Conservation (phyloP, 192 early-diverging fungal genomes). For the Funneliformis geosporum region DNA sequence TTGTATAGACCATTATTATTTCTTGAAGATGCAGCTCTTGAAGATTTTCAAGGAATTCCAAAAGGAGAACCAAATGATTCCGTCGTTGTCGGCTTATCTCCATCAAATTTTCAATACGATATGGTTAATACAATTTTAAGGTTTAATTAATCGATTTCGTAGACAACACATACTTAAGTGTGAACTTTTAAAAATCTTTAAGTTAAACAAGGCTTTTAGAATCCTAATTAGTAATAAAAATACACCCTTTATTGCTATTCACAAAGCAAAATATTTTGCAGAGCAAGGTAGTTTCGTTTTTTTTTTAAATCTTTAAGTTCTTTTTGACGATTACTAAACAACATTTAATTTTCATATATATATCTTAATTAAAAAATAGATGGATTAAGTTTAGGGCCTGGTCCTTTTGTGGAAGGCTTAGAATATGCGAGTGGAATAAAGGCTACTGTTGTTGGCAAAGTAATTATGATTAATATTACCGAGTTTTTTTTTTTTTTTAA, state of each 20-base stretch:
- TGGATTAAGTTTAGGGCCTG: conserved; percentile 78
- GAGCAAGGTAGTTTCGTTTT: conserved; percentile 31
- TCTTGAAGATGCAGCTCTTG: conserved; percentile 68
- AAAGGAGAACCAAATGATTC: conserved; percentile 62
- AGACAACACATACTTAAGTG: background rate
- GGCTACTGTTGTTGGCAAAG: conserved; percentile 79
- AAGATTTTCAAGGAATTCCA: conserved; percentile 68
- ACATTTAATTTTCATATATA: background rate
- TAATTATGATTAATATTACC: conserved; percentile 20
- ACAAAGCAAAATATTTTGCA: conserved; percentile 82
- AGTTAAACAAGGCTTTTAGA: conserved; percentile 79
- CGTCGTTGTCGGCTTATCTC: conserved; percentile 84
- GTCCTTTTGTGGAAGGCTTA: conserved; percentile 84
- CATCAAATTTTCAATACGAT: conserved; percentile 67
- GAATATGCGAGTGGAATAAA: conserved; percentile 73
- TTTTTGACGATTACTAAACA: background rate
- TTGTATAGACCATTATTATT: conserved; percentile 70
- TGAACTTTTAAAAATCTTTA: no score
- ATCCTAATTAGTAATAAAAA: conserved; percentile 56
- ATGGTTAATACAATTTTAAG: conserved; percentile 41
- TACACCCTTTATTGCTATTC: conserved; percentile 75
- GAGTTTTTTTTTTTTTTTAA: background rate
- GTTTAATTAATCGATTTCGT: background rate
- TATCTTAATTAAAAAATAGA: no score
- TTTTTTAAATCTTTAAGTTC: background rate